These are phyloP conservation scores for Arachis monticola DNA, from an alignment of 331 rosid species.

Conservation along the genomic window DNA sequence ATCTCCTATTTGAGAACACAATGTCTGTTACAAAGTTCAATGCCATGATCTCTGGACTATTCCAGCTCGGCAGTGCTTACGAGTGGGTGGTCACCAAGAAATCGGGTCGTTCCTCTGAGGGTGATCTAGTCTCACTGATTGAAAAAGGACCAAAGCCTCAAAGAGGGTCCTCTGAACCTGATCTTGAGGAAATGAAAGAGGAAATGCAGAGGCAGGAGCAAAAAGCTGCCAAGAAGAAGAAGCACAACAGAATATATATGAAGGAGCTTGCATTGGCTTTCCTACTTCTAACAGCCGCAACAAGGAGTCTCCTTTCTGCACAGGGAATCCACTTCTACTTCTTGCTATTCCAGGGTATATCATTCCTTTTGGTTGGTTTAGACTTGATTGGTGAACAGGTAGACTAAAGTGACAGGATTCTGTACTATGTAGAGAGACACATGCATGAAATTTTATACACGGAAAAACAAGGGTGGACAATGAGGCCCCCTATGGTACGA, in stretches of 20 bases:
- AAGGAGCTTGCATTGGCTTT: constrained; percentile 87
- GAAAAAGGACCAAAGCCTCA: constrained; percentile 65
- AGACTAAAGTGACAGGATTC: constrained; percentile 39
- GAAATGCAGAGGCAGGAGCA: constrained; percentile 61
- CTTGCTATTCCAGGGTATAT: constrained; percentile 86
- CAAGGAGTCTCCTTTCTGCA: constrained; percentile 87
- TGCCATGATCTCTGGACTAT: constrained; percentile 90
- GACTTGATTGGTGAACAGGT: constrained; percentile 94
- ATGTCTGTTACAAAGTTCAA: constrained; percentile 95
- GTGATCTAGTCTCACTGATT: constrained; percentile 71
- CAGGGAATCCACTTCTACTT: constrained; percentile 92
- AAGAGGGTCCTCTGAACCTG: constrained; percentile 69
- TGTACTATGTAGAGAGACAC: constrained; percentile 37
- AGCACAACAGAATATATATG: constrained; percentile 79
- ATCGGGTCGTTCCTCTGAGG: constrained; percentile 90
- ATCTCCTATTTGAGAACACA: constrained; percentile 94
- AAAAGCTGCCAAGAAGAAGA: constrained; percentile 55
- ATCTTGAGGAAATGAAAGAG: constrained; percentile 70
- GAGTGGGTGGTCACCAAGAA: constrained; percentile 97
- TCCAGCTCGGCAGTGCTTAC: constrained; percentile 92
- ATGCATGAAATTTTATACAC: constrained; percentile 34
- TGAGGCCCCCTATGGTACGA: constrained; percentile 16
- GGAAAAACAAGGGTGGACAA: constrained; percentile 41
- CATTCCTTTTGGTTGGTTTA: constrained; percentile 82
- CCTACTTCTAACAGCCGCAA: constrained; percentile 85